Evolutionary conservation across 805 yeast genomes (phyloP).

Genomic region (Saccharomycopsis fermentans): DNA sequence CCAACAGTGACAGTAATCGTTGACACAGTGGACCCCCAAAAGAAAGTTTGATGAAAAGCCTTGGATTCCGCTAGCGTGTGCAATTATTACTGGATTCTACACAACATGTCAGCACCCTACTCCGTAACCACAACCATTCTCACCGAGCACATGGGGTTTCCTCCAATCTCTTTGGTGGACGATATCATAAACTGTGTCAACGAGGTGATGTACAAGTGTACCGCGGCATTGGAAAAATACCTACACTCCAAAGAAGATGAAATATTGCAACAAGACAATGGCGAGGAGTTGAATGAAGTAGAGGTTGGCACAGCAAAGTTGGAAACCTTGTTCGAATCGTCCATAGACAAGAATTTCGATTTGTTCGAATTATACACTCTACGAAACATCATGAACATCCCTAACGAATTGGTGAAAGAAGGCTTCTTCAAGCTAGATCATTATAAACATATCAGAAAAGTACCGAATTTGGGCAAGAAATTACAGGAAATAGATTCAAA

Average conservation of each 20-base stretch:
- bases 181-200: constrained; percentile 84
- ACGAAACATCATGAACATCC: constrained; percentile 66
- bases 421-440: constrained; percentile 65
- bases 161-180: constrained; percentile 75
- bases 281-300: constrained; percentile 39
- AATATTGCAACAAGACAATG: constrained; percentile 19
- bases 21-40: too few species aligned
- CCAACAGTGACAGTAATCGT: too few species aligned
- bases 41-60: neutral
- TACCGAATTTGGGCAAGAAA: constrained; percentile 20
- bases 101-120: constrained; percentile 28
- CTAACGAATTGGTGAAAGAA: constrained; percentile 47
- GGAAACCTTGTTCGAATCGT: constrained; percentile 64
- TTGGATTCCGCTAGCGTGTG: too few species aligned
- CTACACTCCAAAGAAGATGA: constrained; percentile 28
- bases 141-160: constrained; percentile 79
- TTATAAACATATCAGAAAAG: constrained; percentile 42
- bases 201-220: constrained; percentile 71
- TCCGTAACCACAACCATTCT: constrained; percentile 40
- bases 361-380: constrained; percentile 74
- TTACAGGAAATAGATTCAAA: constrained; percentile 24
- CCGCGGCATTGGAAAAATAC: constrained; percentile 65
- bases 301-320: constrained; percentile 71
- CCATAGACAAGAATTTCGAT: constrained; percentile 76
- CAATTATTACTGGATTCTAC: too few species aligned